A percentile compares a stretch with the other conserved stretches of the same genome.
These are phyloP conservation scores for Aspergillus neoniger DNA, from an alignment of 2,329 filamentous ascomycete genomes.

Conservation along the genomic window DNA sequence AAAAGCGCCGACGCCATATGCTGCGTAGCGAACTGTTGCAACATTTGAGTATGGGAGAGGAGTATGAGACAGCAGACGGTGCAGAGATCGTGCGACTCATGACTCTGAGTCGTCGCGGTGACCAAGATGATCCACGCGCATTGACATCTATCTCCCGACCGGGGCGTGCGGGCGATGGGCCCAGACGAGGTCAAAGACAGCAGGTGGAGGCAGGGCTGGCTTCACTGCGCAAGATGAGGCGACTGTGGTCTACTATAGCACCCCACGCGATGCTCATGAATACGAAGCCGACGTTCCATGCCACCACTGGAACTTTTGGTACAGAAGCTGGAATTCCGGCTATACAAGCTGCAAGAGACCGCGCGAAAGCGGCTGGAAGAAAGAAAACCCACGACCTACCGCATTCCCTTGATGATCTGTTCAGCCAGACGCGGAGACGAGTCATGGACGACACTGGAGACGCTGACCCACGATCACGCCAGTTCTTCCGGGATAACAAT, in stretches of 20 bases:
- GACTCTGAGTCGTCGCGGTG: conserved; percentile 27
- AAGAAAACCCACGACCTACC: conserved; percentile 15
- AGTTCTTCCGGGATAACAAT: conserved; percentile 35
- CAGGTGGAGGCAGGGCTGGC: background rate
- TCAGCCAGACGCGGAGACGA: conserved; percentile 22
- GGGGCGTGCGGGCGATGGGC: background rate
- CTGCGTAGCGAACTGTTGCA: conserved; percentile 30
- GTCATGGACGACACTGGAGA: conserved; percentile 17
- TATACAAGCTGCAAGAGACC: conserved; percentile 7
- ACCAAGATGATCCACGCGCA: conserved; percentile 17
- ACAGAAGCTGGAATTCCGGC: conserved; percentile 39
- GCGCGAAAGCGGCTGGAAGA: conserved; percentile 6
- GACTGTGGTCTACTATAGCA: conserved; percentile 26
- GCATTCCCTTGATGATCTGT: conserved; percentile 36
- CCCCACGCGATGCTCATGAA: conserved; percentile 42
- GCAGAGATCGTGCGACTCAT: conserved; percentile 32
- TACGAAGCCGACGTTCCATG: conserved; percentile 42
- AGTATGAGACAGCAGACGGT: conserved; percentile 11
- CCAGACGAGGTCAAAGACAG: conserved; percentile 5
- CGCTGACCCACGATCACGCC: conserved; percentile 27
- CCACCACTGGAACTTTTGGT: conserved; percentile 48
- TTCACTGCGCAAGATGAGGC: conserved; percentile 22
- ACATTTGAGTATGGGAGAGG: conserved; percentile 20
- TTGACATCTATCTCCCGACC: conserved; percentile 34
- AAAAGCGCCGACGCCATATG: conserved; percentile 29